phyloP scores from a whole-genome alignment of 2,329 filamentous ascomycete species.

The Apiospora kogelbergensis region DNA sequence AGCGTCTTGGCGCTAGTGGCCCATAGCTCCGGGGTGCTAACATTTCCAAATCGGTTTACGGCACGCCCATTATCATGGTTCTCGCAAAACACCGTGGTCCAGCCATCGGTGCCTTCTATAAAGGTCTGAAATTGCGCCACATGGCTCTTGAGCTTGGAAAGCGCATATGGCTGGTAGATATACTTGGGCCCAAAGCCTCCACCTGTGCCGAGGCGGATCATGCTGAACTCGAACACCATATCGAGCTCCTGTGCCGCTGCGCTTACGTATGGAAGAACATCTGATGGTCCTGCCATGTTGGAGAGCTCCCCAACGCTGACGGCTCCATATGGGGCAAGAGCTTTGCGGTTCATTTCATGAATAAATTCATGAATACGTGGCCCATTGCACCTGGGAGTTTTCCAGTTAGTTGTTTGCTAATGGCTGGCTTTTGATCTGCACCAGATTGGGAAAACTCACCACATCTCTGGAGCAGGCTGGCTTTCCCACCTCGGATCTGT shows the following conservation, averaged over 20 bases:
- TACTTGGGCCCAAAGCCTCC: constrained; percentile 45
- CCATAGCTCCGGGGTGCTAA: constrained; percentile 43
- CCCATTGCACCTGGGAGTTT: constrained; percentile 42
- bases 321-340: constrained; percentile 54
- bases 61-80: constrained; percentile 64
- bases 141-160: constrained; percentile 44
- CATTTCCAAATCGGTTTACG: constrained; percentile 53
- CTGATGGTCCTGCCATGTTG: constrained; percentile 48
- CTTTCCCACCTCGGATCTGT: constrained; percentile 36
- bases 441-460: constrained; percentile 22
- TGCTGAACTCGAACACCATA: constrained; percentile 62
- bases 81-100: constrained; percentile 62
- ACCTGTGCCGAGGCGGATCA: constrained; percentile 55
- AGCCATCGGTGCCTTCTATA: constrained; percentile 49
- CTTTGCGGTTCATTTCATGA: constrained; percentile 54
- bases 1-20: constrained; percentile 51
- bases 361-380: constrained; percentile 64
- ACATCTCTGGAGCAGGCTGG: constrained; percentile 49
- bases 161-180: constrained; percentile 48
- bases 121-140: constrained; percentile 50
- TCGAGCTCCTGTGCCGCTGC: constrained; percentile 53
- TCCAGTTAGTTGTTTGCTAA: background rate
- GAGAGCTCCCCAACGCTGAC: constrained; percentile 66
- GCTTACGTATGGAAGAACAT: constrained; percentile 56
- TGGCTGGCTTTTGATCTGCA: background rate